Base-by-base conservation (phyloP, 2,329 filamentous ascomycete genomes). In the Penicillium sp. region DNA sequence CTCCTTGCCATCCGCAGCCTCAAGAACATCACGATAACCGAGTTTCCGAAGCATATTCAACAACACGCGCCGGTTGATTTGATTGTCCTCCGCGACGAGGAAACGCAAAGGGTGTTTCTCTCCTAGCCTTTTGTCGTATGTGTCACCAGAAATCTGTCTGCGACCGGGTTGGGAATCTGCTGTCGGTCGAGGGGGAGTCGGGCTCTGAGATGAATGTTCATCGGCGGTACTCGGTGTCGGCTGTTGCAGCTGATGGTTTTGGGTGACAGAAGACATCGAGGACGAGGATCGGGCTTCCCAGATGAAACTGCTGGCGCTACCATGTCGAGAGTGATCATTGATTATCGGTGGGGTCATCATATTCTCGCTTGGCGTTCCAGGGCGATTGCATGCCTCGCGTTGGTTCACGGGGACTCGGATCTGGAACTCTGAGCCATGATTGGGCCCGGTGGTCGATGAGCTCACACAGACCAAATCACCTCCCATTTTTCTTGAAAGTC, bases 61-160 rank as follows among this genome's bases (percentile, higher is more conserved):
- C 13, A 89, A 76, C 0, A 89, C 80, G 39, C 82, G 84, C 48
- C 87, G 82, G 63, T 89, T 89, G 69, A 89, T 87, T 55, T 81
- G 81, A 68, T 90, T 90, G 69, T 90, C 87, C 71, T 90, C 87
- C 3, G 85, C 87, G 1, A 90, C 83, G 2, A 90, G 77, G 56
- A 90, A 85, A 8, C 81, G 86, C 7, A 89, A 76, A 1, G 87
- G 87, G 53, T 83, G 77, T 59, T 82, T 83, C 40, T 74, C 70
- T 3, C 82, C 84, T 3, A 89, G 76, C 12, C 81, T 76, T 37
- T 79, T 78, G 62, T 88, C 84, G 58, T 83, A 78, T 3, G 60
- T 42, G 44, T 69, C 63, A 40, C 60, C 50, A 20, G 58, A 63
- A 6, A 63, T 63, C 9, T 58, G 61, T 34, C 65, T 39, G 63